Evolutionary conservation across 495 filamentous ascomycete species (phyloP).

Genomic region (Bombardia bombarda): DNA sequence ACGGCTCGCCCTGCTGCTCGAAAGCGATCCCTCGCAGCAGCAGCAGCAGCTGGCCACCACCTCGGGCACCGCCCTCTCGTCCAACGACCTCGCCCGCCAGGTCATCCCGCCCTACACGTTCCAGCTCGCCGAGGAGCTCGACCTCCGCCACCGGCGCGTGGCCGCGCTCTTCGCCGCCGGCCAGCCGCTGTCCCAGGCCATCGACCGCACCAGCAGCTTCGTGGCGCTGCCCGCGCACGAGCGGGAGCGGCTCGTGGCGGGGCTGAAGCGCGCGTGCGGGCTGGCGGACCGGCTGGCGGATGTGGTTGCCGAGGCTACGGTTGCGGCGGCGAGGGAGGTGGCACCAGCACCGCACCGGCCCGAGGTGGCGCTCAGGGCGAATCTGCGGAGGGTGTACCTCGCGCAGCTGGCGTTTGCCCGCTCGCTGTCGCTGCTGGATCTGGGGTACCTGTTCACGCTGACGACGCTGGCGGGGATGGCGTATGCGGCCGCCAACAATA

Average conservation of each 20-base stretch:
- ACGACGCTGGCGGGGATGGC: slow-evolving; percentile 5
- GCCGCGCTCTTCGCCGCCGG: slow-evolving; percentile 9
- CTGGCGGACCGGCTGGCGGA: slow-evolving; percentile 2
- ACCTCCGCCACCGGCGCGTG: slow-evolving; percentile 12
- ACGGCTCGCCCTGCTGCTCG: neutral
- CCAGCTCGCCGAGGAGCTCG: slow-evolving; percentile 16
- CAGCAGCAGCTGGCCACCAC: slow-evolving; percentile 4
- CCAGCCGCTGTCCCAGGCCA: neutral
- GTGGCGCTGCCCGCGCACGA: neutral
- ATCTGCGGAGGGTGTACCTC: neutral
- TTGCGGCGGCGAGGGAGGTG: neutral
- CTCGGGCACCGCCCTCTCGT: slow-evolving; percentile 14
- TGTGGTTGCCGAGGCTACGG: slow-evolving; percentile 3
- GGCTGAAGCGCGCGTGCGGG: slow-evolving; percentile 4
- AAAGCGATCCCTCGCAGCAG: neutral
- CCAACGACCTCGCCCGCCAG: slow-evolving; percentile 6
- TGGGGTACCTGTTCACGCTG: slow-evolving; percentile 16
- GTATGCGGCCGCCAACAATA: neutral
- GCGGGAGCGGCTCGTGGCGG: slow-evolving; percentile 4
- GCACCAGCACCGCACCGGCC: no score
- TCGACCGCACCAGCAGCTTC: neutral
- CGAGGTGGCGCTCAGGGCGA: no score
- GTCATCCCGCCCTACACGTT: slow-evolving; percentile 11
- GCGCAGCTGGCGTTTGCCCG: slow-evolving; percentile 14
- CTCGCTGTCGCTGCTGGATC: slow-evolving; percentile 8